phyloP scores from a whole-genome alignment of 805 yeast species.

The Alloascoidea hylecoeti region DNA sequence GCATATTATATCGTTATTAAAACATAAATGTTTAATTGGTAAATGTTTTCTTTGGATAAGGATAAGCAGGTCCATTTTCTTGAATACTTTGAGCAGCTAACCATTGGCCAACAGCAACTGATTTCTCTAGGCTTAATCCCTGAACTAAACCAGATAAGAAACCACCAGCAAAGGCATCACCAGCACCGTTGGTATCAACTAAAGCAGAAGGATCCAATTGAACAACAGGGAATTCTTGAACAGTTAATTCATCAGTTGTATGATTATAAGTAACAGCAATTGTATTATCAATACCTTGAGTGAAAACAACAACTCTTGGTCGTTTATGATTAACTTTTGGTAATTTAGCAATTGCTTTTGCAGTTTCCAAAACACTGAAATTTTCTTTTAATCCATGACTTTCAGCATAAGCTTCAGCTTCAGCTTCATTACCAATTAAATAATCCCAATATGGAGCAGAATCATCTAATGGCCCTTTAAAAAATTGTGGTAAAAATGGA shows the following conservation, averaged over 20 bases:
- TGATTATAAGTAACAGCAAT: conserved; percentile 50
- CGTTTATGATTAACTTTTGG: conserved; percentile 59
- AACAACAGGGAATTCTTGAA: conserved; percentile 51
- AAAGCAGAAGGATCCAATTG: conserved; percentile 53
- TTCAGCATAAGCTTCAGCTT: conserved; percentile 90
- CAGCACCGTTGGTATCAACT: conserved; percentile 96
- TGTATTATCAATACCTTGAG: conserved; percentile 92
- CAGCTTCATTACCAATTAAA: conserved; percentile 92
- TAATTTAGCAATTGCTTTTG: conserved; percentile 64
- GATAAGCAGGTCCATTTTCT: conserved; percentile 91
- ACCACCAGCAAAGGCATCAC: conserved; percentile 97
- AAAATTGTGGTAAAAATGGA: conserved; percentile 91
- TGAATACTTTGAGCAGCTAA: conserved; percentile 85
- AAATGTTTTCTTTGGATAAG: conserved; percentile 66
- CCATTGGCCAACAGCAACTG: conserved; percentile 71
- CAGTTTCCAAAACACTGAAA: conserved; percentile 59
- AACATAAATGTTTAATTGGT: no score
- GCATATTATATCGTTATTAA: no score
- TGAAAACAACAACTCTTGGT: conserved; percentile 81
- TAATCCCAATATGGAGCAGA: conserved; percentile 79
- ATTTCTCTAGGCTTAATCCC: conserved; percentile 44
- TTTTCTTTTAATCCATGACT: conserved; percentile 56
- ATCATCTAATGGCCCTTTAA: conserved; percentile 78
- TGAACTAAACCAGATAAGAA: conserved; percentile 79
- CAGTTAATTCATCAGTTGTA: conserved; percentile 27